phyloP scores from a whole-genome alignment of 148 eudicot genomes.

The Silene conica region DNA sequence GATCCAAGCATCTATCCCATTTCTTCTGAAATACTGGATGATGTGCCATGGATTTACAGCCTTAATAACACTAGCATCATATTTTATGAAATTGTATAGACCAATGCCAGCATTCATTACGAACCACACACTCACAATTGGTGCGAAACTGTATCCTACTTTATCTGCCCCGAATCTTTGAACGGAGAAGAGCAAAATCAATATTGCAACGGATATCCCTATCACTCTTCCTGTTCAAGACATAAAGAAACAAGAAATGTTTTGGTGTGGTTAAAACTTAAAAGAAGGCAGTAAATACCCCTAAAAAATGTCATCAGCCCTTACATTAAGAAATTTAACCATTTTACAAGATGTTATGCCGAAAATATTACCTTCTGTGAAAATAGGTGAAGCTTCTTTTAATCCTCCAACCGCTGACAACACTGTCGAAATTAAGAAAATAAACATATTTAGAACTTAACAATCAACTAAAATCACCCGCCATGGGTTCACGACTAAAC shows the following conservation, averaged over 20 bases:
- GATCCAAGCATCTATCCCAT: conserved; percentile 34
- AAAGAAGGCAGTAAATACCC: no score
- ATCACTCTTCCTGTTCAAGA: conserved; percentile 25
- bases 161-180: conserved; percentile 44
- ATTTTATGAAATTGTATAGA: conserved; percentile 32
- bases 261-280: no score
- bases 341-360: no score
- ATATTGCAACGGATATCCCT: conserved; percentile 30
- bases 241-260: no score
- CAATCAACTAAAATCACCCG: no score
- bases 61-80: conserved; percentile 31
- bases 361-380: conserved; percentile 36
- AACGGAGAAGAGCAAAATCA: conserved; percentile 26
- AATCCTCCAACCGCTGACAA: conserved; percentile 42
- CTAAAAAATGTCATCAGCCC: no score
- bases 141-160: conserved; percentile 46
- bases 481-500: no score
- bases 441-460: no score
- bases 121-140: conserved; percentile 40
- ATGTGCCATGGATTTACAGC: conserved; percentile 39
- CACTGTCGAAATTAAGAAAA: conserved; percentile 15
- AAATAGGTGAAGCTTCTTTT: conserved; percentile 29
- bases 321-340: no score
- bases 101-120: conserved; percentile 27
- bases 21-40: conserved; percentile 30